A percentile compares a stretch with the other conserved stretches of the same genome.
Conservation (phyloP, 148 eudicot species). For the Cornus florida region DNA sequence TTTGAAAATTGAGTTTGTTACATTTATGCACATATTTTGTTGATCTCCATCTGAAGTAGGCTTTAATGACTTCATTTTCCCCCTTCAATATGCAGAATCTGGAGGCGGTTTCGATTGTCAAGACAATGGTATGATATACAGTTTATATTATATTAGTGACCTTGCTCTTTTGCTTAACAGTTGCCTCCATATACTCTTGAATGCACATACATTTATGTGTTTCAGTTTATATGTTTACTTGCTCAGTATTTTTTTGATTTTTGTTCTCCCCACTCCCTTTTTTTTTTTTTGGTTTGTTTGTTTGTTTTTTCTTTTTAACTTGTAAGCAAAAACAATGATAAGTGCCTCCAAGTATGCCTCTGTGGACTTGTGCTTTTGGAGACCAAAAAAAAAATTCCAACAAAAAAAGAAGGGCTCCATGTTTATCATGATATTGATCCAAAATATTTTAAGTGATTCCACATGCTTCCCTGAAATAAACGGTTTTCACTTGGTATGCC, state of each 20-base stretch:
- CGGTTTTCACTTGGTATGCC: background rate
- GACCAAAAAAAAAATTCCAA: background rate
- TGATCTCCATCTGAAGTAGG: constrained; percentile 12
- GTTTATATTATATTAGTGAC: background rate
- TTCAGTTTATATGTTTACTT: background rate
- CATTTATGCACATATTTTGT: background rate
- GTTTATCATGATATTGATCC: background rate
- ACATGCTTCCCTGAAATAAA: background rate
- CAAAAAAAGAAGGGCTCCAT: background rate
- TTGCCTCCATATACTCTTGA: background rate
- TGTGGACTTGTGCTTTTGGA: background rate
- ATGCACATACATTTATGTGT: background rate
- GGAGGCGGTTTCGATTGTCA: constrained; percentile 25
- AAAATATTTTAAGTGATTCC: background rate
- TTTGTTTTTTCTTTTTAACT: too few relatives aligned
- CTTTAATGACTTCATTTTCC: constrained; percentile 7
- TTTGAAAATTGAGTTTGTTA: background rate
- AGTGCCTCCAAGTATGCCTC: background rate
- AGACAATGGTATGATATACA: constrained; percentile 27
- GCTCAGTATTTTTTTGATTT: too few relatives aligned
- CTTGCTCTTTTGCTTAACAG: background rate
- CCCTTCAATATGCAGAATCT: constrained; percentile 27
- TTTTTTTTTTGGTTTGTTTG: too few relatives aligned
- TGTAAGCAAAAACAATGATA: too few relatives aligned
- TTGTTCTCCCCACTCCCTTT: too few relatives aligned